Conservation (phyloP, 2,329 filamentous ascomycete genomes). For the Teratosphaeria zuluensis region DNA sequence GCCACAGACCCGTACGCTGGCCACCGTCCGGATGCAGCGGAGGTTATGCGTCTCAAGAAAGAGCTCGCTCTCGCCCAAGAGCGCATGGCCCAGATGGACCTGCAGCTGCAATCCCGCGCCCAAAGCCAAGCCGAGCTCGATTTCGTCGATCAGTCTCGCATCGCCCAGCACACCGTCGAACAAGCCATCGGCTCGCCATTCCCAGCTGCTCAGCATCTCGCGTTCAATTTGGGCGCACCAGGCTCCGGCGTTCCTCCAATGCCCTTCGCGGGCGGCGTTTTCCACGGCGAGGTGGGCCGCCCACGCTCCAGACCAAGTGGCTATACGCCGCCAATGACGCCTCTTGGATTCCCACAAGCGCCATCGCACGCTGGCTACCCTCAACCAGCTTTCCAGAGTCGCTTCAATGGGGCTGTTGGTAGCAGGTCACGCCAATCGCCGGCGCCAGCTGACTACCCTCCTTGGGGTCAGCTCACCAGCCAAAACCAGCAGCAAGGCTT, state of each 20-base stretch:
- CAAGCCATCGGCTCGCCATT: conserved; percentile 31
- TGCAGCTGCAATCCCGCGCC: conserved; percentile 43
- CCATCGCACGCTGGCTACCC: conserved; percentile 8
- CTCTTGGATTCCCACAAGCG: conserved; percentile 14
- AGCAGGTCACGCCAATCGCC: conserved; percentile 32
- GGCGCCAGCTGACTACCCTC: conserved; percentile 36
- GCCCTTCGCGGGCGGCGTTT: neutral
- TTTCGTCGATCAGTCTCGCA: conserved; percentile 46
- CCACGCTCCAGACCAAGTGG: conserved; percentile 7
- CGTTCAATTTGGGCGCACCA: conserved; percentile 18
- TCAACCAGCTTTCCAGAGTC: conserved; percentile 4
- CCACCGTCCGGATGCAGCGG: conserved; percentile 38
- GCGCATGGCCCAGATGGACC: conserved; percentile 61
- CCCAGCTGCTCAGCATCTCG: conserved; percentile 19
- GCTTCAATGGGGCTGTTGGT: conserved; percentile 24
- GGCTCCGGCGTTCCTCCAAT: neutral
- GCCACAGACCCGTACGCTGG: conserved; percentile 23
- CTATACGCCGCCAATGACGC: conserved; percentile 21
- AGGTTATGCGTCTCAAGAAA: conserved; percentile 58
- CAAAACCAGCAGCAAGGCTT: conserved; percentile 3
- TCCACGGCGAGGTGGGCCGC: conserved; percentile 1
- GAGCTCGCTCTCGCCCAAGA: conserved; percentile 62
- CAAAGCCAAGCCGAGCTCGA: conserved; percentile 26
- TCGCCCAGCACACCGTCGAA: conserved; percentile 50
- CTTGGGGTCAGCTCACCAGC: conserved; percentile 15